A percentile compares a stretch with the other conserved stretches of the same genome.
phyloP scores from a whole-genome alignment of 2,329 filamentous ascomycete species.

The Parastagonospora avenae region DNA sequence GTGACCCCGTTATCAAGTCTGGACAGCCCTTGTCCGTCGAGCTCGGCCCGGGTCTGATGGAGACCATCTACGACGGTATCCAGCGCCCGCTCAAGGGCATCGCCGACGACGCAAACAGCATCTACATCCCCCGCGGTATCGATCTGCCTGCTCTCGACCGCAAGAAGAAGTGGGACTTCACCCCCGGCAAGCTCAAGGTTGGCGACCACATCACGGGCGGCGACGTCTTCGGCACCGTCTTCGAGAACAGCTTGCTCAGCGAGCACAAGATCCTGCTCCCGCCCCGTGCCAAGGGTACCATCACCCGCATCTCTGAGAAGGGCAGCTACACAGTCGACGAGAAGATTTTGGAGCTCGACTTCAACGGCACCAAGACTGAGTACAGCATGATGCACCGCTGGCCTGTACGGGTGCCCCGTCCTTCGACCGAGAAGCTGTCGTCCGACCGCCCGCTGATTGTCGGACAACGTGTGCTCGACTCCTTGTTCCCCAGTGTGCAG shows the following conservation, averaged over 20 bases:
- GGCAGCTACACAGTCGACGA: conserved; percentile 93
- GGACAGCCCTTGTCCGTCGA: conserved; percentile 97
- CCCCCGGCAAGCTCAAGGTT: conserved; percentile 80
- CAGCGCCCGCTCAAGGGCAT: conserved; percentile 92
- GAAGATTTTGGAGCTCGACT: conserved; percentile 94
- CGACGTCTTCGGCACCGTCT: conserved; percentile 93
- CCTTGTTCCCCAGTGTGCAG: conserved; percentile 94
- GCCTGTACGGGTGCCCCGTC: conserved; percentile 95
- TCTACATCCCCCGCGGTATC: conserved; percentile 97
- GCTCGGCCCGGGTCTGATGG: conserved; percentile 93
- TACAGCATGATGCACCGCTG: conserved; percentile 99
- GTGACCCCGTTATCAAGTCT: conserved; percentile 87
- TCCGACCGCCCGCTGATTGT: conserved; percentile 92
- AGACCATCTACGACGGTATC: conserved; percentile 99
- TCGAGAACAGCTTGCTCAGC: conserved; percentile 92
- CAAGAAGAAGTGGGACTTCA: conserved; percentile 95
- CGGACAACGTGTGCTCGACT: conserved; percentile 93
- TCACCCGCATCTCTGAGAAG: conserved; percentile 87
- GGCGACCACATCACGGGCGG: conserved; percentile 97
- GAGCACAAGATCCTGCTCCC: conserved; percentile 94
- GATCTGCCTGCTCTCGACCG: conserved; percentile 85
- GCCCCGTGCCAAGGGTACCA: conserved; percentile 86
- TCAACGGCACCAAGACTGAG: conserved; percentile 92
- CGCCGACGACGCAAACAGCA: conserved; percentile 75
- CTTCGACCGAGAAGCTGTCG: conserved; percentile 87